phyloP scores from a whole-genome alignment of 2,329 filamentous ascomycete species.

The Colletotrichum karsti region DNA sequence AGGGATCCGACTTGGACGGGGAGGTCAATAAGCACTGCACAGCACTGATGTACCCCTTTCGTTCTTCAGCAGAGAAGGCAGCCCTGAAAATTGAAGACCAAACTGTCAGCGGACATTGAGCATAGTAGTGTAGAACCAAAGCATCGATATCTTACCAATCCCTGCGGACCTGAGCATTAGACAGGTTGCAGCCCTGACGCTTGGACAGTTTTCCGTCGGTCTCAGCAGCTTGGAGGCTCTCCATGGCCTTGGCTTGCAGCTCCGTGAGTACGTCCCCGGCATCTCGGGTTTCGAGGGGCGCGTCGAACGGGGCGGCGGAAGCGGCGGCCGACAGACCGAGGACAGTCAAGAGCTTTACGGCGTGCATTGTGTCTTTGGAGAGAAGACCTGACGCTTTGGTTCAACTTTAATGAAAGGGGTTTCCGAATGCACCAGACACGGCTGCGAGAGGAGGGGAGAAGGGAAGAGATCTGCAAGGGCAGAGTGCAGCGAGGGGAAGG shows the following conservation, averaged over 20 bases:
- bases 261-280: constrained; percentile 4
- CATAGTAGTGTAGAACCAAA: not conserved
- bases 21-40: constrained; percentile 26
- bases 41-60: constrained; percentile 29
- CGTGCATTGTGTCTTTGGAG: not conserved
- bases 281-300: constrained; percentile 4
- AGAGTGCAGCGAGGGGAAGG: not conserved
- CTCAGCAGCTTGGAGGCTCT: constrained; percentile 12
- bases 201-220: constrained; percentile 16
- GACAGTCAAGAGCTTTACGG: constrained; percentile 4
- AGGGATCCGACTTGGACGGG: constrained; percentile 8
- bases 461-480: constrained; percentile 12
- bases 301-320: not conserved
- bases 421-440: not conserved
- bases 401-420: constrained; percentile 1
- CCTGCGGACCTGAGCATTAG: constrained; percentile 4
- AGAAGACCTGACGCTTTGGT: not conserved
- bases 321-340: constrained; percentile 8
- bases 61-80: constrained; percentile 32
- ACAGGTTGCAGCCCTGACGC: constrained; percentile 2
- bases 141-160: not conserved
- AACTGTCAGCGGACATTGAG: not conserved
- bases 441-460: not conserved
- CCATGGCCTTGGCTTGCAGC: constrained; percentile 13
- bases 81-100: constrained; percentile 19